Conservation (phyloP, 1,284 basidiomycete genomes). For the Boletus nobilissimus region DNA sequence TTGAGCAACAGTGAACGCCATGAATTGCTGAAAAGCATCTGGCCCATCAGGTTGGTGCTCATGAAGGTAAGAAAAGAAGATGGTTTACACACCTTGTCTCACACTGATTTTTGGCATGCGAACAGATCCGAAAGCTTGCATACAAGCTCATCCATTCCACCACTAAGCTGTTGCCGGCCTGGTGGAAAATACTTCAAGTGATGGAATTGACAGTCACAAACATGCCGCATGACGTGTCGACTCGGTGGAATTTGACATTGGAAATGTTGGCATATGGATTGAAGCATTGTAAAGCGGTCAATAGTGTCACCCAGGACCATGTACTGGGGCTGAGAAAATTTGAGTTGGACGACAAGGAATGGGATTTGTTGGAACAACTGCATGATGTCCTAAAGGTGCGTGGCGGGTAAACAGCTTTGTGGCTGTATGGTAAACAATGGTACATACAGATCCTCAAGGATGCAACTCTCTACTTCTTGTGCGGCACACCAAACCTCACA, state of each 20-base stretch:
- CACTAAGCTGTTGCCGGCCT: constrained; percentile 3
- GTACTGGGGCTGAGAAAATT: constrained; percentile 16
- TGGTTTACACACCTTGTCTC: no score
- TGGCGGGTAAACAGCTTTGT: constrained; percentile 29
- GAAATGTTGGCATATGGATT: constrained; percentile 9
- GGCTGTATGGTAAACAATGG: not conserved
- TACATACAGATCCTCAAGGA: constrained; percentile 18
- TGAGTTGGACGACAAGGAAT: constrained; percentile 21
- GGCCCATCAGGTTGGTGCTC: no score
- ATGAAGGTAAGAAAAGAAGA: no score
- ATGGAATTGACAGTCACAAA: not conserved
- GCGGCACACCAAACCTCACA: constrained; percentile 14
- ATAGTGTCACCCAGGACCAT: not conserved
- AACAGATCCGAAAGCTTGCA: constrained; percentile 10
- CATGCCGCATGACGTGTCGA: constrained; percentile 7
- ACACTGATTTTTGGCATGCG: no score
- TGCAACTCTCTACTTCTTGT: constrained; percentile 12
- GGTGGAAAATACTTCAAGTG: not conserved
- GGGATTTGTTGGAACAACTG: not conserved
- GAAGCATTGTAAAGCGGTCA: not conserved
- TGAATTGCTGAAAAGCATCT: no score
- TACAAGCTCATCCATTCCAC: constrained; percentile 21
- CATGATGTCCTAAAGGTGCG: not conserved
- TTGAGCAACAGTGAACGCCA: no score
- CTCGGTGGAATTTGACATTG: constrained; percentile 13